Evolutionary conservation across 176 grass and related monocot genomes (phyloP), one percentile per base, ranked within the genome.

Genomic region (Otatea glauca): DNA sequence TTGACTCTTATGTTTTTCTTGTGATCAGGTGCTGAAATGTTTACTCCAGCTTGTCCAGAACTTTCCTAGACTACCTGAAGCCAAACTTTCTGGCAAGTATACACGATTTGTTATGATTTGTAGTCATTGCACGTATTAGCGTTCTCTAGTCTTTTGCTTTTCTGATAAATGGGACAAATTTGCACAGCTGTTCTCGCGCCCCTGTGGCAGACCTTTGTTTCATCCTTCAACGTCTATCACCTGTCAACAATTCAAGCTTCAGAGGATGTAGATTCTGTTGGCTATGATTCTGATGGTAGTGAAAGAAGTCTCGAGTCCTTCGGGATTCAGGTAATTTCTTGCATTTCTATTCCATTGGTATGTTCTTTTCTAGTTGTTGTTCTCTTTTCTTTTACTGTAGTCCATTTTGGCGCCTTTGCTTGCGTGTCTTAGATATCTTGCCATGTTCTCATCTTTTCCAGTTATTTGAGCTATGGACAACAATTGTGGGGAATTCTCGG

Each of bases 21-120:
- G 29, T 92, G 63, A 76, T 92, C 85, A 98, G 96, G 96, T 98
- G 69, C 88, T 98, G 37, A 98, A 98, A 91, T 98, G 96, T 79
- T 90, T 98, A 74, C 89, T 98, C 79, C 96, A 98, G 89, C 88
- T 95, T 92, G 86, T 93, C 77, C 96, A 98, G 88, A 93, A 86
- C 79, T 92, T 98, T 86, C 91, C 96, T 76, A 74, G 69, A 47
- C 21, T 93, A 60, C 91, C 88, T n/a, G 93, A 95, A 92, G 66
- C 81, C 38, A 90, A 92, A 86, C 83, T 93, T 67, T 90, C 89
- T 84, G 92, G 96, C 79, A 90, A 92, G 85, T 91, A 66, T 51
- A 68, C 63, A 50, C 29, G 2, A 23, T 54, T 44, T 78, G 29
- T 29, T 77, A 38, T 71, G 39, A 72, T 78, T 49, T 21, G 5